Evolutionary conservation across 176 grass and related monocot genomes (phyloP).

Genomic region (Bonia amplexicaulis): DNA sequence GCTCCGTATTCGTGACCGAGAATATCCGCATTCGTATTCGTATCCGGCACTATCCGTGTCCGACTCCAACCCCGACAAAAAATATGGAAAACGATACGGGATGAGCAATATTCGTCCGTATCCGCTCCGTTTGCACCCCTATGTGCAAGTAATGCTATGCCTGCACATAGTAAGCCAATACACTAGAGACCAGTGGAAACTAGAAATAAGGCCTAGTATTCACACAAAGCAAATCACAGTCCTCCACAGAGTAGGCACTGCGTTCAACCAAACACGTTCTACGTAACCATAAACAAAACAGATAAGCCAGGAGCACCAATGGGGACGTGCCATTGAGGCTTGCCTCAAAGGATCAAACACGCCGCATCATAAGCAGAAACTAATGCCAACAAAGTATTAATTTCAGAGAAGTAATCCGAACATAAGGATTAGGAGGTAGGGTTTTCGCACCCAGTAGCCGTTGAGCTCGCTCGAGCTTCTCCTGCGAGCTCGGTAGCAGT

Average conservation of each 20-base stretch:
- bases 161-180: neutral
- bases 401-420: neutral
- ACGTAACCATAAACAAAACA: neutral
- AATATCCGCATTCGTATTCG: too few relatives aligned
- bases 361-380: neutral
- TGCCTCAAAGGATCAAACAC: neutral
- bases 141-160: neutral
- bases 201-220: neutral
- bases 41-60: too few relatives aligned
- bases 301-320: neutral
- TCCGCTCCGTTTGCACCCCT: too few relatives aligned
- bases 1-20: too few relatives aligned
- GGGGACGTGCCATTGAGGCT: neutral
- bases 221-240: neutral
- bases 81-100: too few relatives aligned
- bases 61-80: too few relatives aligned
- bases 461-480: constrained; percentile 99
- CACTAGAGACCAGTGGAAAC: neutral
- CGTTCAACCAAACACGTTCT: neutral
- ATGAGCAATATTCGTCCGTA: too few relatives aligned
- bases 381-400: neutral
- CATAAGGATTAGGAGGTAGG: neutral
- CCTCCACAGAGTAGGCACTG: neutral
- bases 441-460: constrained; percentile 57
- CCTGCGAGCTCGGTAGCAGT: constrained; percentile 53